Conservation (phyloP, 2,329 filamentous ascomycete species). For the Nemania serpens region DNA sequence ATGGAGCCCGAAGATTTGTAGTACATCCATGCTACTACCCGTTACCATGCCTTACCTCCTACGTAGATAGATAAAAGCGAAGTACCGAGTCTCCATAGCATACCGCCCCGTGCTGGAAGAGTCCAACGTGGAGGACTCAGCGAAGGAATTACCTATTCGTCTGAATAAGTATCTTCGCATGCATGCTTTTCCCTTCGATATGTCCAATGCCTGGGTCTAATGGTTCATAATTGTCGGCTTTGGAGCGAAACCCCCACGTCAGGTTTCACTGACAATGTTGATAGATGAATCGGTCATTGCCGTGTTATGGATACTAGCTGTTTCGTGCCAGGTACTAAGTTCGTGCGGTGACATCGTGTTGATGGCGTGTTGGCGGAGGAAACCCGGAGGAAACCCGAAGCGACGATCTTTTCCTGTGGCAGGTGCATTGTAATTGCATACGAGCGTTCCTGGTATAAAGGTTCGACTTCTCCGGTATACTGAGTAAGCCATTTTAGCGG, state of each 20-base stretch:
- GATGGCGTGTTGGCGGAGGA: not conserved
- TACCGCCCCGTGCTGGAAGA: not conserved
- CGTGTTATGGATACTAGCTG: not conserved
- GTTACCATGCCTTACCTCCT: not conserved
- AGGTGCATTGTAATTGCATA: too few species aligned
- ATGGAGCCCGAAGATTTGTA: not conserved
- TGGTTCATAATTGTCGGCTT: not conserved
- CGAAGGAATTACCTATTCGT: not conserved
- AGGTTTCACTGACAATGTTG: not conserved
- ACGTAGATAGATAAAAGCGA: not conserved
- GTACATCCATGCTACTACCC: not conserved
- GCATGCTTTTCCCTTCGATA: not conserved
- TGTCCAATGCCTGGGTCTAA: not conserved
- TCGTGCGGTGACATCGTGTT: not conserved
- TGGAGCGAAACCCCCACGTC: not conserved
- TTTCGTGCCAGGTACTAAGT: too few species aligned
- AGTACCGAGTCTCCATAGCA: slow-evolving; percentile 1
- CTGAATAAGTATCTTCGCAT: not conserved
- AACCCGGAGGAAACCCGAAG: not conserved
- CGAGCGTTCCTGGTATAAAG: too few species aligned
- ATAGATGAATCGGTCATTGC: not conserved
- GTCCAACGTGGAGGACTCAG: not conserved
- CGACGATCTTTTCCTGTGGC: slow-evolving; percentile 12
- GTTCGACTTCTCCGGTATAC: not conserved
- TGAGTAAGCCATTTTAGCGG: slow-evolving; percentile 7